phyloP scores from a whole-genome alignment of 805 yeast genomes.

The Pichia paraexigua region DNA sequence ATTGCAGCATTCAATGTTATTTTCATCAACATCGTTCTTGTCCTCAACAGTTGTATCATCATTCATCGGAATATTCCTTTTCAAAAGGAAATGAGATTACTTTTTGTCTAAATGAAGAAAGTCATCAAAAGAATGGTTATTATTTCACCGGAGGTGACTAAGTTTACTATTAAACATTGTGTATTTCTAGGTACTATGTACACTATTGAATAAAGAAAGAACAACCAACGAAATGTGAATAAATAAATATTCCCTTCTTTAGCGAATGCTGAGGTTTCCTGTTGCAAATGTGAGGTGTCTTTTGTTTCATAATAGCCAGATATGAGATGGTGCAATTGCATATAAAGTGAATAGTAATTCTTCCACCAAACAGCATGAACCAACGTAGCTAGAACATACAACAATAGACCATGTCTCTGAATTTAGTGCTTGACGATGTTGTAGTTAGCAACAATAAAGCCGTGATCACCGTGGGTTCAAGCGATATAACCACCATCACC shows the following conservation, averaged over 20 bases:
- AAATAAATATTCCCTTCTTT: background rate
- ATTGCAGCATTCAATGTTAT: too few species aligned
- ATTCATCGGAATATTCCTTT: too few species aligned
- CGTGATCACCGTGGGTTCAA: too few species aligned
- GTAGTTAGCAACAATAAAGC: background rate
- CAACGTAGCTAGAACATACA: too few species aligned
- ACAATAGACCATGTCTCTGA: background rate
- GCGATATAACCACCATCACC: constrained; percentile 3
- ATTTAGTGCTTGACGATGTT: background rate
- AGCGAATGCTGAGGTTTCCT: background rate
- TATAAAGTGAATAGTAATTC: background rate
- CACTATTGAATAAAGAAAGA: too few species aligned
- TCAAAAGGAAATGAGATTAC: too few species aligned
- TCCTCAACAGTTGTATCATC: background rate
- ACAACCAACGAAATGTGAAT: too few species aligned
- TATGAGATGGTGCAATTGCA: background rate
- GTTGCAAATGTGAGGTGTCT: background rate
- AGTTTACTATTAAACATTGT: background rate
- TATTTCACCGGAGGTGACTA: background rate
- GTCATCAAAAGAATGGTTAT: background rate
- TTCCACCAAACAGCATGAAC: too few species aligned
- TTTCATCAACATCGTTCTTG: background rate
- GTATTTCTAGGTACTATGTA: too few species aligned
- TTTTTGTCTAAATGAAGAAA: background rate
- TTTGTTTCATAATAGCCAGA: background rate